Evolutionary conservation across 495 filamentous ascomycete genomes (phyloP), one percentile per base, ranked within the genome.

Genomic region (Trichocladium antarcticum): DNA sequence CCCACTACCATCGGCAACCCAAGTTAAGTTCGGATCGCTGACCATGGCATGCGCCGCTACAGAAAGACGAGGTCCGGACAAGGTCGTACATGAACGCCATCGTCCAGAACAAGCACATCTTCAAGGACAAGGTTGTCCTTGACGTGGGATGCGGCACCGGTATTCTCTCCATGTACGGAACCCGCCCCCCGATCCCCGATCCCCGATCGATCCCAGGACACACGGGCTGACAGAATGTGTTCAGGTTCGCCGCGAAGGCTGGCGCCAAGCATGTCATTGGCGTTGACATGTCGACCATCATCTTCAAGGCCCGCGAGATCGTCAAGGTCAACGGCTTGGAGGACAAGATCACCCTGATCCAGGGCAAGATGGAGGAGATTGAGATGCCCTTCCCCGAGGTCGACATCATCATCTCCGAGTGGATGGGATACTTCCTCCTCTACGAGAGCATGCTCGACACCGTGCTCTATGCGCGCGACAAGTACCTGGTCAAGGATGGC

Each of bases 51-150:
- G 38, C 43, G 28, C 36, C 24, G 6, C 24, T 34, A 41, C 64
- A 95, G 87, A 96, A 95, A 84, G 92, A 98, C 75, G 93, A 97
- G 71, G 89, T 98, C 47, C 84, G 92, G 29, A 98, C 92, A 16
- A 78, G 78, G 60, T 92, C 87, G 15, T 98, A 98, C 74, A 89
- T 92, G 69, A 88, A 97, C 68, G 81, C 92, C 14, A 97, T 98
- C 61, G 85, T 95, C 60, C 87, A 87, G 41, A 89, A 95, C 70
- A 89, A 93, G 71, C 76, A 89, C 55, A 67, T 96, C 6, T 95
- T 96, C 69, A 82, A 84, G 65, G 84, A 83, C 63, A 93, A 93
- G 72, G 76, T 87, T 41, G 87, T 96, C 27, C 78, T 96, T 35
- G 89, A 96, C 64, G 87, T 96, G 37, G 89, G 89, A 42, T 95